Conservation (phyloP, 2,329 filamentous ascomycete species). For the Lachnellula occidentalis region DNA sequence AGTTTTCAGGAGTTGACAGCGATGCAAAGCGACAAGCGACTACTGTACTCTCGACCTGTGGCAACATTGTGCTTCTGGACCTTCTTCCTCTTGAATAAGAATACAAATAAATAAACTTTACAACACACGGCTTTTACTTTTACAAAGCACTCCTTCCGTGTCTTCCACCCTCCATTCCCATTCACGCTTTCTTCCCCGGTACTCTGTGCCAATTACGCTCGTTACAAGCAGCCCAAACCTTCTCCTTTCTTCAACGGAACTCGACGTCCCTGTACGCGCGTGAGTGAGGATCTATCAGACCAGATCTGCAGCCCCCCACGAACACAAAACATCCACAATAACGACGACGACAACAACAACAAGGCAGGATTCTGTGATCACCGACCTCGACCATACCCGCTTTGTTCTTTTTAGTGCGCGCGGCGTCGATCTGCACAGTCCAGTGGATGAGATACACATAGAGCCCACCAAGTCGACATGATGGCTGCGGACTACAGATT, state of each 20-base stretch:
- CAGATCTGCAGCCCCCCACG: neutral
- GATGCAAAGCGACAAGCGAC: too few species aligned
- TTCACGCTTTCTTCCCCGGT: slow-evolving; percentile 28
- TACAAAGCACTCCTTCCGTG: too few species aligned
- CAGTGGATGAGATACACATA: slow-evolving; percentile 12
- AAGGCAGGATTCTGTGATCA: neutral
- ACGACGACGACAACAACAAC: neutral
- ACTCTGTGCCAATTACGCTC: slow-evolving; percentile 51
- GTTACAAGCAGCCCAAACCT: slow-evolving; percentile 34
- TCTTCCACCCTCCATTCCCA: too few species aligned
- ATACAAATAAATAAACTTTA: too few species aligned
- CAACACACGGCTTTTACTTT: too few species aligned
- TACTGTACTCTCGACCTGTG: too few species aligned
- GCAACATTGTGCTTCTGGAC: too few species aligned
- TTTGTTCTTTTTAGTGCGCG: neutral
- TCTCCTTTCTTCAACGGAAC: slow-evolving; percentile 12
- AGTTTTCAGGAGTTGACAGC: too few species aligned
- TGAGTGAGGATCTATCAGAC: neutral
- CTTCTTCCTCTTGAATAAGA: too few species aligned
- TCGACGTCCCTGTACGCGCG: neutral
- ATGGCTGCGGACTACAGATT: slow-evolving; percentile 24
- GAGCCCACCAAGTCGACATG: slow-evolving; percentile 7
- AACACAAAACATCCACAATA: neutral
- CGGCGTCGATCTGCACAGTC: neutral
- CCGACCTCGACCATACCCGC: too few species aligned